Percentiles rank a stretch among this genome's conserved stretches.
Conservation (phyloP, 2,329 filamentous ascomycete genomes). For the Alternaria postmessia region DNA sequence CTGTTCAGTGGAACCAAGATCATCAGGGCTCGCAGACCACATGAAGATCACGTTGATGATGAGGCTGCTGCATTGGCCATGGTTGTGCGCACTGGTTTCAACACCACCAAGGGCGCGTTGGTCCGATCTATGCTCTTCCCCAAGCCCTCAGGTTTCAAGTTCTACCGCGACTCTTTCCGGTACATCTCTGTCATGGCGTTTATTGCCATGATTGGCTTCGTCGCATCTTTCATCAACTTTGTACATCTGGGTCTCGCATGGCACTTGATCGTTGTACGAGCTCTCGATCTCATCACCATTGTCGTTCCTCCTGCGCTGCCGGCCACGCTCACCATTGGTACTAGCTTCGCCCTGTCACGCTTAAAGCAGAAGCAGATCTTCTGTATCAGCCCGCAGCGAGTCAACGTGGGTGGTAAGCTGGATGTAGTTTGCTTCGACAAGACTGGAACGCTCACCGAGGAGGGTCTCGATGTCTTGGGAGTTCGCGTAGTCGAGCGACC, state of each 20-base stretch:
- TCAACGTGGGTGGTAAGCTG: conserved; percentile 95
- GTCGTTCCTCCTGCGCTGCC: conserved; percentile 95
- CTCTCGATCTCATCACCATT: conserved; percentile 95
- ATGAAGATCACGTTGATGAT: conserved; percentile 83
- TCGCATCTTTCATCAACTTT: conserved; percentile 93
- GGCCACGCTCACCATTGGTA: conserved; percentile 94
- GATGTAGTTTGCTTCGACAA: conserved; percentile 99
- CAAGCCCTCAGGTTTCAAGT: conserved; percentile 97
- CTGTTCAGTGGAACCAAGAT: conserved; percentile 96
- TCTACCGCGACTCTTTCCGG: conserved; percentile 95
- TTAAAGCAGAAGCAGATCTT: conserved; percentile 92
- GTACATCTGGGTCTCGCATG: conserved; percentile 81
- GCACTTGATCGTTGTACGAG: conserved; percentile 90
- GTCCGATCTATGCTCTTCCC: conserved; percentile 98
- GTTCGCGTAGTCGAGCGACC: conserved; percentile 77
- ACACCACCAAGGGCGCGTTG: conserved; percentile 94
- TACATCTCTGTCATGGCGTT: conserved; percentile 97
- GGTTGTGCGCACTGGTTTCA: conserved; percentile 93
- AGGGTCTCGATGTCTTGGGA: conserved; percentile 92
- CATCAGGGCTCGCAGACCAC: conserved; percentile 85
- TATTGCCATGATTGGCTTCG: conserved; percentile 85
- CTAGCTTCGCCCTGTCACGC: conserved; percentile 88
- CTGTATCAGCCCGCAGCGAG: conserved; percentile 95
- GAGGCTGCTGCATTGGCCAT: conserved; percentile 92
- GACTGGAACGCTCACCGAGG: conserved; percentile 96